These are phyloP conservation scores for Knoxdaviesia capensis DNA, from an alignment of 2,329 filamentous ascomycete genomes.

Conservation along the genomic window DNA sequence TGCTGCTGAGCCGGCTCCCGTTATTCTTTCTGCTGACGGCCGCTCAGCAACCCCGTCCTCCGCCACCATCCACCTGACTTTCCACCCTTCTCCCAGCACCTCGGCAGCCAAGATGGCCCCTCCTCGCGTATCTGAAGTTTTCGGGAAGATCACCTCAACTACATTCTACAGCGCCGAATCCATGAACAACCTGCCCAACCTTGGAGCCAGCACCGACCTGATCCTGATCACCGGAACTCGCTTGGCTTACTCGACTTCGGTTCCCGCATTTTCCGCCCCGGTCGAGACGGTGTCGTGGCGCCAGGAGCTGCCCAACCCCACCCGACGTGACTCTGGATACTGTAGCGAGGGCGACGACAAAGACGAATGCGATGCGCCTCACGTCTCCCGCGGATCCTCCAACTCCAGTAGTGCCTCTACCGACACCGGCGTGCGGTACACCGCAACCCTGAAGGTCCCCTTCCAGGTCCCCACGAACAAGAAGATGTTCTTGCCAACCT, in stretches of 20 bases:
- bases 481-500: slow-evolving; percentile 33
- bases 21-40: slow-evolving; percentile 30
- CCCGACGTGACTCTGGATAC: slow-evolving; percentile 33
- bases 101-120: slow-evolving; percentile 16
- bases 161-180: slow-evolving; percentile 30
- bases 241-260: slow-evolving; percentile 25
- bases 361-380: slow-evolving; percentile 5
- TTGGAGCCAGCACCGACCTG: slow-evolving; percentile 22
- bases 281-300: slow-evolving; percentile 20
- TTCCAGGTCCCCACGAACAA: slow-evolving; percentile 24
- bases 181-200: slow-evolving; percentile 26
- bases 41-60: slow-evolving; percentile 19
- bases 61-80: slow-evolving; percentile 24
- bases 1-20: slow-evolving; percentile 23
- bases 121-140: slow-evolving; percentile 26
- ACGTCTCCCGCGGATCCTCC: not conserved
- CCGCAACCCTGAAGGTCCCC: slow-evolving; percentile 23
- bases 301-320: slow-evolving; percentile 7
- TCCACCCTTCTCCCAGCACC: slow-evolving; percentile 18
- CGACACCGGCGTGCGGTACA: slow-evolving; percentile 15
- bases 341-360: slow-evolving; percentile 19
- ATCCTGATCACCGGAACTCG: slow-evolving; percentile 8
- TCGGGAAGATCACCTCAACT: slow-evolving; percentile 28
- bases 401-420: slow-evolving; percentile 6
- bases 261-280: slow-evolving; percentile 16